Evolutionary conservation across 805 yeast species (phyloP).

Genomic region (Starmera caribaea): DNA sequence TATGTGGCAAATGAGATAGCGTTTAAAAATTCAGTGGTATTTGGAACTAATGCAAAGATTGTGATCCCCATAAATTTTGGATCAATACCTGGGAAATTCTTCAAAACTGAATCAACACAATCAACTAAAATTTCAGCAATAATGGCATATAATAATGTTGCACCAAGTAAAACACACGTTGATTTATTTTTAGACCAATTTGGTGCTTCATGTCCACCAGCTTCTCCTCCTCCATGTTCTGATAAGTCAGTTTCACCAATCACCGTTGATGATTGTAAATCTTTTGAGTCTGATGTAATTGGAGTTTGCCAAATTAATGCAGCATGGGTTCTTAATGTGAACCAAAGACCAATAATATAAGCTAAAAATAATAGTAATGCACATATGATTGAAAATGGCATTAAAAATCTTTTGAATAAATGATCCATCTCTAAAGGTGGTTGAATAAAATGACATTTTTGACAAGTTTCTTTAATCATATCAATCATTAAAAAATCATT

Average conservation of each 20-base stretch:
- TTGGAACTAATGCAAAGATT: conserved; percentile 91
- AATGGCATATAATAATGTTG: conserved; percentile 81
- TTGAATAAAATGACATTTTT: conserved; percentile 66
- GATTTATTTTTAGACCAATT: conserved; percentile 90
- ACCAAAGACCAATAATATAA: conserved; percentile 81
- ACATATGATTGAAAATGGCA: conserved; percentile 76
- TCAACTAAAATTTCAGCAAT: conserved; percentile 93
- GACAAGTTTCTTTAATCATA: conserved; percentile 36
- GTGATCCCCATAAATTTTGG: conserved; percentile 92
- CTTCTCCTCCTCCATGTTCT: conserved; percentile 4
- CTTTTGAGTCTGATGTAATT: conserved; percentile 21
- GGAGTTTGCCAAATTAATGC: conserved; percentile 89
- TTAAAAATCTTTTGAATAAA: conserved; percentile 56
- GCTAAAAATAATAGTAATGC: conserved; percentile 75
- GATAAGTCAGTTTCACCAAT: conserved; percentile 2
- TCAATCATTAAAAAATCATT: conserved; percentile 3
- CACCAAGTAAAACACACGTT: conserved; percentile 67
- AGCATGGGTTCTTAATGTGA: conserved; percentile 93
- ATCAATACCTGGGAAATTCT: conserved; percentile 59
- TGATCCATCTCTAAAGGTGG: conserved; percentile 64
- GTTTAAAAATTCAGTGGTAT: conserved; percentile 92
- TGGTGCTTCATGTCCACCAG: conserved; percentile 86
- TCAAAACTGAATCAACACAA: conserved; percentile 81
- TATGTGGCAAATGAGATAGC: conserved; percentile 95
- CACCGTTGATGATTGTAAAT: conserved; percentile 12